Evolutionary conservation across 2,329 filamentous ascomycete genomes (phyloP), one percentile per base, ranked within the genome.

Genomic region (Calonectria henricotiae): DNA sequence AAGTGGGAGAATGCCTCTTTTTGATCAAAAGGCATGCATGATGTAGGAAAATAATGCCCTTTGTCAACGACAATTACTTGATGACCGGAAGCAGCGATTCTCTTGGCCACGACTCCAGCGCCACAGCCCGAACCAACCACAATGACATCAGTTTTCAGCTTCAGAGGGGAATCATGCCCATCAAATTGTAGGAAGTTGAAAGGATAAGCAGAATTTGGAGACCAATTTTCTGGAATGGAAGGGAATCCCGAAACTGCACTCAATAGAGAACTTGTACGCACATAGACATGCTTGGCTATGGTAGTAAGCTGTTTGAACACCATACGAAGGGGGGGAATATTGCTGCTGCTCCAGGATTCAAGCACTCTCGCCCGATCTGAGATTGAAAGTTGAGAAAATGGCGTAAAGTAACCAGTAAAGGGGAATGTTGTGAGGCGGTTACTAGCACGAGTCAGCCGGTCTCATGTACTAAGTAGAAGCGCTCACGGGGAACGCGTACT

Each of bases 71-170:
- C 92, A 3, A 96, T 79, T 15, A 96, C 93, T 6, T 86, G 84
- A 68, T 91, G 84, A 3, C 91, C 92, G 0, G 90, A 91, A 79
- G 93, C 89, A 1, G 93, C 89, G 1, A 96, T 83, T 44, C 92
- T 91, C 79, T 94, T 94, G 8, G 94, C 93, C 20, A 88, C 88
- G 0, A 96, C 93, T 5, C 88, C 93, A 23, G 92, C 93, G 72
- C 94, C 94, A 77, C 93, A 96, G 25, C 94, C 94, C 51, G 92
- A 94, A 1, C 94, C 94, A 17, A 96, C 87, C 66, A 96, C 90
- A 20, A 96, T 88, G 0, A 96, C 89, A 79, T 96, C 94, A 0
- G 92, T 91, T 58, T 94, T 90, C 35, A 96, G 82, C 1, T 86
- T 85, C 69, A 89, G 89, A 0, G 89, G 85, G 9, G 70, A 72